Evolutionary conservation across 164 flowering plant species (phyloP), one percentile per base, ranked within the genome.

Genomic region (Vitis rotundifolia): DNA sequence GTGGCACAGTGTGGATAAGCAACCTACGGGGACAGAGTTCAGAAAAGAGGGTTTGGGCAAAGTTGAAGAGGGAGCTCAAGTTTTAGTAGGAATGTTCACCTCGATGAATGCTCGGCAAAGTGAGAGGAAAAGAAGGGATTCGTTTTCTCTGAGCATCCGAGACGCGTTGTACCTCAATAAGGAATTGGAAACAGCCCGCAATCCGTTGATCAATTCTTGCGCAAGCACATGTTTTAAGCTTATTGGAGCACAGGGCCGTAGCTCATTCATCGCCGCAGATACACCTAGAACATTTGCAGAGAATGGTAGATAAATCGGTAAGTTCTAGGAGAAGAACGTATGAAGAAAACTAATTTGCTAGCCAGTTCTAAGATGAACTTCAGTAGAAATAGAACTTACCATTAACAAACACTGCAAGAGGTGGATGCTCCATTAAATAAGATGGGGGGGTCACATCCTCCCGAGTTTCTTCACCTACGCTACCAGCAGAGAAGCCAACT

Each of bases 221-320:
- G 99, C 91, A 68, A 96, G 80, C 44, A 85, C 77, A 52, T 80
- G 76, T 77, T 91, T 96, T 82, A 93, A 81, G 68, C 97, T 91
- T 61, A 91, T 8, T 13, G 99, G 99, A 28, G 97, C 97, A 80
- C 99, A 96, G n/a, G 98, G 97, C n/a, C 99, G 89, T 60, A 96
- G 71, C 68, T 96, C 99, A 64, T 96, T 96, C 97, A 93, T 83
- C 66, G 99, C 97, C 14, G 89, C 90, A 47, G 98, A 93, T 11
- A 93, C 91, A 70, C 98, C 98, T 96, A 79, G 63, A 77, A 67
- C 29, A 62, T 68, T n/a, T 53, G 69, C 37, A 70, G 28, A 71
- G 66, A 60, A 29, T 5, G 19, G 22, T 16, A 9, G 26, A n/a
- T 51, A 28, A 26, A 29, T 28, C 44, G 44, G 3, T 37, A 0